A percentile compares a stretch with the other conserved stretches of the same genome.
Conservation (phyloP, 805 yeast species). For the Myxozyma melibiosi region DNA sequence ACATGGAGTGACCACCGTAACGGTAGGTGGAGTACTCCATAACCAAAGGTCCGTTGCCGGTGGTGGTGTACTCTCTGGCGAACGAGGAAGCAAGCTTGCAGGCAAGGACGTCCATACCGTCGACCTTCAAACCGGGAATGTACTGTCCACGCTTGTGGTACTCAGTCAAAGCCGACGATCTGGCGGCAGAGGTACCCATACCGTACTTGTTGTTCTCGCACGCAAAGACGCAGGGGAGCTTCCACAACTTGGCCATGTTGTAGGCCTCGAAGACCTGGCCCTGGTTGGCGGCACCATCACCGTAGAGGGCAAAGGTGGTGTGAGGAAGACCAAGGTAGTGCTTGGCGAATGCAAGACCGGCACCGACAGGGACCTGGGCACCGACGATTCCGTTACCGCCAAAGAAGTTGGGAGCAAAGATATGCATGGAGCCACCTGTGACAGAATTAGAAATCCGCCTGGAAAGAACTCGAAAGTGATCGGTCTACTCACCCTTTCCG, state of each 20-base stretch:
- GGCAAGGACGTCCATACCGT: constrained; percentile 98
- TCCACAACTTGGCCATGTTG: constrained; percentile 99
- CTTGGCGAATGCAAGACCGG: constrained; percentile 98
- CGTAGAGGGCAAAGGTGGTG: constrained; percentile 87
- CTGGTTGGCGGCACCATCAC: constrained; percentile 99
- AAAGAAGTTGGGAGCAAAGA: constrained; percentile 92
- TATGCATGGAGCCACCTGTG: constrained; percentile 94
- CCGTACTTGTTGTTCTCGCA: constrained; percentile 99
- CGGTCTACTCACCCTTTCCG: constrained; percentile 69
- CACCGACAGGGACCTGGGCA: constrained; percentile 98
- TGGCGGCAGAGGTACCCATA: constrained; percentile 98
- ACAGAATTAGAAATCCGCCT: background rate
- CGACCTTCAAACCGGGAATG: constrained; percentile 97
- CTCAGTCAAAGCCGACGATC: constrained; percentile 95
- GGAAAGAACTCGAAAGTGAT: background rate
- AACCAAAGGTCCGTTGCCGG: constrained; percentile 95
- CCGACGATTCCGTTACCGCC: constrained; percentile 99
- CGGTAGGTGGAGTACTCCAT: constrained; percentile 97
- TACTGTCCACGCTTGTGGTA: constrained; percentile 99
- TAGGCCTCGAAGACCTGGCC: constrained; percentile 98
- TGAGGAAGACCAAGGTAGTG: constrained; percentile 79
- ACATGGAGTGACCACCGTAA: constrained; percentile 99
- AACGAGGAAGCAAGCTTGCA: constrained; percentile 93
- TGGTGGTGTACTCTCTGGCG: constrained; percentile 93
- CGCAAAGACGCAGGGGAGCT: constrained; percentile 89